Evolutionary conservation across 805 yeast species (phyloP), one percentile per base, ranked within the genome.

Genomic region (Lipomyces lipofer): DNA sequence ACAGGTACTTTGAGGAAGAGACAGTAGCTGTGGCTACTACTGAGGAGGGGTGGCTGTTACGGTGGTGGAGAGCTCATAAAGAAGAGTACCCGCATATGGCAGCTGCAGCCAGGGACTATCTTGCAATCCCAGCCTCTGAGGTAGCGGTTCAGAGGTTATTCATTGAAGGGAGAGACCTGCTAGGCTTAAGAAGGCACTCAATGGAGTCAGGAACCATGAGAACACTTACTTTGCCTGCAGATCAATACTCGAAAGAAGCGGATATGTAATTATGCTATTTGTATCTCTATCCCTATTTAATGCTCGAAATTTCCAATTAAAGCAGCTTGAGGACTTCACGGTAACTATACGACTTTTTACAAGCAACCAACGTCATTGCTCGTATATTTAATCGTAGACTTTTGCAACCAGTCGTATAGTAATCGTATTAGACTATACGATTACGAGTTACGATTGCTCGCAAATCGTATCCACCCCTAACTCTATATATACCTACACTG

Each of bases 381-480:
- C 40, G 40, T 35, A 35, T 35, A 17, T 21, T 35, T 35, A 35
- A 35, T 35, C 40, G 40, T 35, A 35, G 1, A 35, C 40, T 17
- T 35, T 35, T 15, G 21, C 40, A 35, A 2, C 40, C 40, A 35
- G 21, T 35, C 40, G 40, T 35, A 35, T 35, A 35, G 39, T 35
- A 35, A 35, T 35, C 39, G 39, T 35, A 35, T 35, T 35, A n/a
- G n/a, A n/a, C n/a, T n/a, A n/a, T n/a, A 35, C 40, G 40, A 35
- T 35, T 35, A 35, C 40, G 40, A 35, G 40, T 35, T 35, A 35
- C 40, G 24, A 35, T 35, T 35, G 40, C 40, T 35, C 40, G 40
- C 40, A 35, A 35, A 35, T 17, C 40, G 40, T 35, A 35, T 24
- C 40, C 40, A 35, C 40, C 40, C 40, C 40, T 35, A 35, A 3